Evolutionary conservation across 208 protist species (phyloP).

Genomic region (Plasmodiophora brassicae): DNA sequence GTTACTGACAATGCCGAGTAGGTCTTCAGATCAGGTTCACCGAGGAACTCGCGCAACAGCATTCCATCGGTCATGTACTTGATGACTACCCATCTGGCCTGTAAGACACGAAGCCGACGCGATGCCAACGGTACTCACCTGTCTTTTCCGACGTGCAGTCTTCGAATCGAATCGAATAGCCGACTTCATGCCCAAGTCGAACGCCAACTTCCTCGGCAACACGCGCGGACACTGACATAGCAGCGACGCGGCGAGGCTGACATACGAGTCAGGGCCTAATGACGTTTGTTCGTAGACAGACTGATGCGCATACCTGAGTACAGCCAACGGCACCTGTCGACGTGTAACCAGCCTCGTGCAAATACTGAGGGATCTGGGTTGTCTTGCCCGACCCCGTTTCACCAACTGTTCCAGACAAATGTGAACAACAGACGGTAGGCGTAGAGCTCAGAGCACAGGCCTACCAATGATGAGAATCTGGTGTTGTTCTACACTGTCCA

Average conservation of each 20-base stretch:
- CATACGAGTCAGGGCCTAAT: slow-evolving; percentile 8
- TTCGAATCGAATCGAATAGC: slow-evolving; percentile 86
- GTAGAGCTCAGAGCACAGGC: slow-evolving; percentile 30
- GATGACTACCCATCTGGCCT: slow-evolving; percentile 56
- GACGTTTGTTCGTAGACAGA: background rate
- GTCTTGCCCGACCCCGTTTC: slow-evolving; percentile 81
- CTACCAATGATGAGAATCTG: slow-evolving; percentile 78
- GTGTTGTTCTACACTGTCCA: slow-evolving; percentile 63
- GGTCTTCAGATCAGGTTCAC: slow-evolving; percentile 52
- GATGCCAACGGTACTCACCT: background rate
- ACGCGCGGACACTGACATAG: slow-evolving; percentile 92
- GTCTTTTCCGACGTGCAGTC: slow-evolving; percentile 65
- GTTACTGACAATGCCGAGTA: slow-evolving; percentile 73
- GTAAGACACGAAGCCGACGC: background rate
- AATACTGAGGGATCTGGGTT: slow-evolving; percentile 83
- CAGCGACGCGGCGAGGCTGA: slow-evolving; percentile 96
- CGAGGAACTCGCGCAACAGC: slow-evolving; percentile 69
- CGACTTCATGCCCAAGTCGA: slow-evolving; percentile 67
- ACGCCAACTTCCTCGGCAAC: slow-evolving; percentile 82
- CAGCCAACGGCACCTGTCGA: slow-evolving; percentile 51
- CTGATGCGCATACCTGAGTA: too few species aligned
- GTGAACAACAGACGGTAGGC: background rate
- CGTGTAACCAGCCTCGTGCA: slow-evolving; percentile 72
- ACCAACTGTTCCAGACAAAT: slow-evolving; percentile 37
- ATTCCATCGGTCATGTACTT: slow-evolving; percentile 89